Base-by-base conservation (phyloP, 1,139 yeast species). In the Pichia inconspicua region DNA sequence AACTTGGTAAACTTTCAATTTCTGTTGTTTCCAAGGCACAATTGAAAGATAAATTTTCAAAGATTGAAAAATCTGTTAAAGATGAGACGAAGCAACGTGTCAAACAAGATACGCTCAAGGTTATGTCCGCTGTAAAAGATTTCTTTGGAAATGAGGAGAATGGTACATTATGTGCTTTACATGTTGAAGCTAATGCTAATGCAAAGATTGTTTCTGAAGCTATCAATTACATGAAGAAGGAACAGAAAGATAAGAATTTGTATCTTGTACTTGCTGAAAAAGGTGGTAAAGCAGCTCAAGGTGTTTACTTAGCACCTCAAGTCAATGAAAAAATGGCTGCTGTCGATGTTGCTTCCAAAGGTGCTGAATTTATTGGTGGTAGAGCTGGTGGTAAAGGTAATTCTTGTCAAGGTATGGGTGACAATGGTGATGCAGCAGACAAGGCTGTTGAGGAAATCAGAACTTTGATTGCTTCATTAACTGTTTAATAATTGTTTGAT, bases 341-440 rank as follows among this genome's bases (percentile, higher is more conserved):
- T 38, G 71, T 78, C 53, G 89, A 78, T 32, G 75, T 89, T 57
- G 95, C 95, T 37, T 70, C 74, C 48, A 71, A 76, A 50, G 97
- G 86, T 42, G 72, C 90, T 44, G 69, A 72, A 47, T 73, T 75
- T 60, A 80, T 94, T 59, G 99, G 98, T 56, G 99, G 99, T 67
- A 87, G 85, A 67, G 95, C 96, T 51, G 99, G 99, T 69, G 99
- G 99, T 66, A 92, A 88, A 70, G 97, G 97, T 53, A 87, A 89
- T 58, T 82, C 90, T 52, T 88, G 89, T 57, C 98, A 92, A 72
- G 99, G 99, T 67, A 84, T 89, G 81, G 98, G 98, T 61, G 88
- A 83, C 59, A 85, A 87, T 53, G 77, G 81, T 39, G 74, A 70
- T 41, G 87, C 86, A 55, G 74, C 89, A 49, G 73, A 73, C 41